Conservation (phyloP, 2,329 filamentous ascomycete species). For the Ascocoryne sarcoides region DNA sequence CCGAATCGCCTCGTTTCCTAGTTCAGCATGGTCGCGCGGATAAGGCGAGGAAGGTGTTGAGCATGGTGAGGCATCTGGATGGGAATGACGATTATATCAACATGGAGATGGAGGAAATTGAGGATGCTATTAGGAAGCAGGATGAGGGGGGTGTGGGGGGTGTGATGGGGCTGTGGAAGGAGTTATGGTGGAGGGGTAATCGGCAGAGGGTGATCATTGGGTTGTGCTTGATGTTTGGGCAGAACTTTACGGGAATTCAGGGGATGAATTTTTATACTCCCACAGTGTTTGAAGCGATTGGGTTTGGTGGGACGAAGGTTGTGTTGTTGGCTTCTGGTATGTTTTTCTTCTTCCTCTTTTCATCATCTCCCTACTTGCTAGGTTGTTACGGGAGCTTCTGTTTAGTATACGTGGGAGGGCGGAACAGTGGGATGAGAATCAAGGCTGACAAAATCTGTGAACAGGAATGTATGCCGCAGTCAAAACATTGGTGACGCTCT, state of each 20-base stretch:
- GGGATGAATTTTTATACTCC: slow-evolving; percentile 24
- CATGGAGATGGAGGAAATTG: slow-evolving; percentile 15
- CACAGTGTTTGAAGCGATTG: slow-evolving; percentile 19
- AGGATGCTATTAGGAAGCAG: slow-evolving; percentile 14
- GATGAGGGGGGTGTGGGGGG: slow-evolving; percentile 1
- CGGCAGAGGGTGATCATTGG: slow-evolving; percentile 16
- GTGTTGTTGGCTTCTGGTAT: slow-evolving; percentile 17
- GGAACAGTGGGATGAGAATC: too few relatives aligned
- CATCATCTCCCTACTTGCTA: background rate
- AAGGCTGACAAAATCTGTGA: background rate
- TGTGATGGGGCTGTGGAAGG: slow-evolving; percentile 6
- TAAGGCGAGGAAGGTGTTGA: slow-evolving; percentile 10
- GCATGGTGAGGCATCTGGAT: slow-evolving; percentile 11
- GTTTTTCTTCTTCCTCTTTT: slow-evolving; percentile 1
- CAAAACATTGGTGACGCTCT: slow-evolving; percentile 16
- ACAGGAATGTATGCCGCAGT: slow-evolving; percentile 19
- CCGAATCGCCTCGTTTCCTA: slow-evolving; percentile 54
- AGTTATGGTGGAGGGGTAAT: slow-evolving; percentile 19
- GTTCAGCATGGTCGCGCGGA: slow-evolving; percentile 8
- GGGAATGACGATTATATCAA: slow-evolving; percentile 11
- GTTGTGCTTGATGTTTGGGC: slow-evolving; percentile 19
- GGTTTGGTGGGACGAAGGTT: slow-evolving; percentile 17
- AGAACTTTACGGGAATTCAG: slow-evolving; percentile 22
- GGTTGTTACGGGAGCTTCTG: too few relatives aligned
- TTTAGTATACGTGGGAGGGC: too few relatives aligned